Conservation (phyloP, 1,284 basidiomycete species). For the Rhodotorula mucilaginosa region DNA sequence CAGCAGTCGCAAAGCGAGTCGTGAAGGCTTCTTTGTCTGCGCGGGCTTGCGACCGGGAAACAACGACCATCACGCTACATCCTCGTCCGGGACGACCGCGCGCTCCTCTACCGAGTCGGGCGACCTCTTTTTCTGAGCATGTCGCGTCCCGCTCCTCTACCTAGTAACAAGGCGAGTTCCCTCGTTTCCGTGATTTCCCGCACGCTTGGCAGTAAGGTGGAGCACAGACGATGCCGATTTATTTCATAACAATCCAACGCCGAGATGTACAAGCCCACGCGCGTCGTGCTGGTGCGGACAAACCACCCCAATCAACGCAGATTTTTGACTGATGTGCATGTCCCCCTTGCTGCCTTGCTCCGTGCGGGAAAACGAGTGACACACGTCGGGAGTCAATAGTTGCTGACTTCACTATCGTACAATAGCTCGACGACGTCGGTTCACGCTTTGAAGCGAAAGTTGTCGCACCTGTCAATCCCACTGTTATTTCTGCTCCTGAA, state of each 20-base stretch:
- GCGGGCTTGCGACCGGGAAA: constrained; percentile 12
- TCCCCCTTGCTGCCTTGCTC: neutral
- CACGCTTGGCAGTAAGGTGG: neutral
- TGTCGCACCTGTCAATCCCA: too few relatives aligned
- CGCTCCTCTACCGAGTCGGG: too few relatives aligned
- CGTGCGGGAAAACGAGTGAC: too few relatives aligned
- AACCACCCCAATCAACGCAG: neutral
- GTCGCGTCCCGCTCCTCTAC: neutral
- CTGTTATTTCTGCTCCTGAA: too few relatives aligned
- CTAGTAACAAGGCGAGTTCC: too few relatives aligned
- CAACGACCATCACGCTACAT: neutral
- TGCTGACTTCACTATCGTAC: too few relatives aligned
- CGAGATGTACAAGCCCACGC: neutral
- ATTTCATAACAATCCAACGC: constrained; percentile 18
- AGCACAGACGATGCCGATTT: constrained; percentile 14
- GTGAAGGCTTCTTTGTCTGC: constrained; percentile 39
- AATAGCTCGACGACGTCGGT: too few relatives aligned
- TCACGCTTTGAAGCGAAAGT: too few relatives aligned
- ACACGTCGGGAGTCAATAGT: too few relatives aligned
- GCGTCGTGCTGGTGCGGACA: neutral
- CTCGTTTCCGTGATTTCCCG: too few relatives aligned
- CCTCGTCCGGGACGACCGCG: neutral
- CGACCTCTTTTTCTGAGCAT: neutral
- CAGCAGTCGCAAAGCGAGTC: constrained; percentile 21
- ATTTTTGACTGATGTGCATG: constrained; percentile 3